Percentiles rank a stretch among this genome's conserved stretches.
Conservation (phyloP, 2,329 filamentous ascomycete genomes). For the Metarhizium robertsii region DNA sequence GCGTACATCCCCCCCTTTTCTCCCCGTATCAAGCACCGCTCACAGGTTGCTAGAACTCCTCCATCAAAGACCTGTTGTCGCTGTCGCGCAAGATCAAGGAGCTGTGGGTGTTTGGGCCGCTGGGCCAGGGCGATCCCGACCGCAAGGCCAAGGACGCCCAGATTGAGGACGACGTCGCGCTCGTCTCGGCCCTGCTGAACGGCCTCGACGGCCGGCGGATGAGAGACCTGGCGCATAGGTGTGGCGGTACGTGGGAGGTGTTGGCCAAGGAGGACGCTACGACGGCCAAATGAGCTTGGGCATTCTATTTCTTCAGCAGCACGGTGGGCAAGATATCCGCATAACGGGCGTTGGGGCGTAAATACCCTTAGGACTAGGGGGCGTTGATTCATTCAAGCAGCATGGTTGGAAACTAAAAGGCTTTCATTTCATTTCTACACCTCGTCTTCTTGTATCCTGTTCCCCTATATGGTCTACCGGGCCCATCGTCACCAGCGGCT, state of each 20-base stretch:
- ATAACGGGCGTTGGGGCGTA: too few relatives aligned
- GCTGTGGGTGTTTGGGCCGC: constrained; percentile 34
- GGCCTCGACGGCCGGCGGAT: constrained; percentile 24
- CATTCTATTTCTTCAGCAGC: too few relatives aligned
- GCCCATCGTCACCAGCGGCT: not conserved
- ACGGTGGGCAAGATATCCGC: too few relatives aligned
- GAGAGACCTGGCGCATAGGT: constrained; percentile 21
- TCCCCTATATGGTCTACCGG: too few relatives aligned
- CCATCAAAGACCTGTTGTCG: constrained; percentile 34
- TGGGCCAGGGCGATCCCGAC: constrained; percentile 27
- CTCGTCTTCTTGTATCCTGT: too few relatives aligned
- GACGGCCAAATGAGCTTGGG: not conserved
- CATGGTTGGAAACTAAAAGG: too few relatives aligned
- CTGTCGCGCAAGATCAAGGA: constrained; percentile 36
- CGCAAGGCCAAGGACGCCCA: constrained; percentile 25
- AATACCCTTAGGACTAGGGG: not conserved
- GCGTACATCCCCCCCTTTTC: not conserved
- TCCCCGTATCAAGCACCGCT: not conserved
- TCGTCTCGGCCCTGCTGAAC: constrained; percentile 25
- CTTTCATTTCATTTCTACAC: too few relatives aligned
- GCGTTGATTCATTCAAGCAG: too few relatives aligned
- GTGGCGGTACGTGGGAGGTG: constrained; percentile 28
- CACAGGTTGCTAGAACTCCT: constrained; percentile 23
- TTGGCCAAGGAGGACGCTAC: constrained; percentile 12
- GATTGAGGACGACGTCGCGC: constrained; percentile 26